phyloP scores from a whole-genome alignment of 306 rosid species.

The Mimosa bimucronata region DNA sequence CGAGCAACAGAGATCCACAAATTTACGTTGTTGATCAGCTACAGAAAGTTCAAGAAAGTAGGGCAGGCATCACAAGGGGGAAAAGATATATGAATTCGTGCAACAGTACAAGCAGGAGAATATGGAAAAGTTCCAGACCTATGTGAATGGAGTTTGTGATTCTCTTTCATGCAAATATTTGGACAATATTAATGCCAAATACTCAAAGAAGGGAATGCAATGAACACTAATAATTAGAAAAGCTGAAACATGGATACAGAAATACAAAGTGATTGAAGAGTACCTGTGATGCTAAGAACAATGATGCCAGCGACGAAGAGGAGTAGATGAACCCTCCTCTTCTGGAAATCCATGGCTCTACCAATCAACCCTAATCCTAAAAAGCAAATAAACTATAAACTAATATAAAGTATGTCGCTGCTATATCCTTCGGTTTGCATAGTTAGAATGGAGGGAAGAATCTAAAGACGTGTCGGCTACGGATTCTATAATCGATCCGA shows the following conservation, averaged over 20 bases:
- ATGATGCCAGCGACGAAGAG: slow-evolving; percentile 48
- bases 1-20: slow-evolving; percentile 2
- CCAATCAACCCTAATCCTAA: slow-evolving; percentile 29
- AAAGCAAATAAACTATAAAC: slow-evolving; percentile 6
- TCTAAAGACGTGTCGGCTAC: not conserved
- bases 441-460: slow-evolving; percentile 43
- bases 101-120: not conserved
- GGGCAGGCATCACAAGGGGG: not conserved
- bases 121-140: not conserved
- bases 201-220: slow-evolving; percentile 15
- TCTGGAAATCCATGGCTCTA: slow-evolving; percentile 65
- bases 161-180: not conserved
- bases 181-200: not conserved
- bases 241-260: not conserved
- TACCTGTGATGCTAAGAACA: slow-evolving; percentile 79
- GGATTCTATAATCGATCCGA: not conserved
- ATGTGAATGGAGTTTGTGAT: slow-evolving; percentile 11
- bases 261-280: not conserved
- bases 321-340: slow-evolving; percentile 57
- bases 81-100: slow-evolving; percentile 1
- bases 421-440: not conserved
- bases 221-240: not conserved
- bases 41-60: not conserved
- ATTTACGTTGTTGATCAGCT: slow-evolving; percentile 9
- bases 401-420: no score